These are phyloP conservation scores for Tuber borchii DNA, from an alignment of 495 filamentous ascomycete genomes.

Conservation along the genomic window DNA sequence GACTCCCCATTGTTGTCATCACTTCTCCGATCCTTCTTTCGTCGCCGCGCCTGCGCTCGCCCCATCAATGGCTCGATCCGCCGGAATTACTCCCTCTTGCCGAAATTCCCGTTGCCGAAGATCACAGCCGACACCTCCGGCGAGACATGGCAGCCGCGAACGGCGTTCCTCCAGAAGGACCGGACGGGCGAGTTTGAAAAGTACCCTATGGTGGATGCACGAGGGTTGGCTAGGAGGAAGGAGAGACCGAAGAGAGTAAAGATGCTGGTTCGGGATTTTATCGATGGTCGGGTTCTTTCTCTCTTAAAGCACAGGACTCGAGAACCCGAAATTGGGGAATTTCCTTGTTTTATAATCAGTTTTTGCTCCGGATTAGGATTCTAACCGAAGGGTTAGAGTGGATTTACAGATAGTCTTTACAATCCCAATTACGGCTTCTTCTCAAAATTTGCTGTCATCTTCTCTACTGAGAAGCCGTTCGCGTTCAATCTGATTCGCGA, in stretches of 20 bases:
- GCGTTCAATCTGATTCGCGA: conserved; percentile 73
- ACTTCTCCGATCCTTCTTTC: conserved; percentile 77
- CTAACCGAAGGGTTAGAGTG: background rate
- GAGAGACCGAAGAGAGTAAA: conserved; percentile 82
- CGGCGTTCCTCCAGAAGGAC: conserved; percentile 61
- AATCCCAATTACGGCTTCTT: conserved; percentile 98
- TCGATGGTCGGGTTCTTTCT: conserved; percentile 62
- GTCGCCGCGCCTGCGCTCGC: conserved; percentile 55
- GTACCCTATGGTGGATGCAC: conserved; percentile 79
- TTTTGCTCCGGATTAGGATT: background rate
- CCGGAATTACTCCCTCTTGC: background rate
- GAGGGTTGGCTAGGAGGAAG: conserved; percentile 60
- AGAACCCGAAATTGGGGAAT: background rate
- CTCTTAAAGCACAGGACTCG: background rate
- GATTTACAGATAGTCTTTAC: conserved; percentile 74
- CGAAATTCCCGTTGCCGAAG: conserved; percentile 38
- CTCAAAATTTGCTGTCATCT: conserved; percentile 93
- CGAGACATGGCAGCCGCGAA: conserved; percentile 69
- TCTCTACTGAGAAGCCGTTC: conserved; percentile 88
- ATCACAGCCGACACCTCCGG: conserved; percentile 36
- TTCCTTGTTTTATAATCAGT: background rate
- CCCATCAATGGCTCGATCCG: conserved; percentile 16
- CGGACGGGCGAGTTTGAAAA: conserved; percentile 67
- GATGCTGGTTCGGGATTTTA: conserved; percentile 95
- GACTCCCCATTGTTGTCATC: conserved; percentile 71